Base-by-base conservation (phyloP, 208 protist species). In the Leptomonas pyrrhocoris region DNA sequence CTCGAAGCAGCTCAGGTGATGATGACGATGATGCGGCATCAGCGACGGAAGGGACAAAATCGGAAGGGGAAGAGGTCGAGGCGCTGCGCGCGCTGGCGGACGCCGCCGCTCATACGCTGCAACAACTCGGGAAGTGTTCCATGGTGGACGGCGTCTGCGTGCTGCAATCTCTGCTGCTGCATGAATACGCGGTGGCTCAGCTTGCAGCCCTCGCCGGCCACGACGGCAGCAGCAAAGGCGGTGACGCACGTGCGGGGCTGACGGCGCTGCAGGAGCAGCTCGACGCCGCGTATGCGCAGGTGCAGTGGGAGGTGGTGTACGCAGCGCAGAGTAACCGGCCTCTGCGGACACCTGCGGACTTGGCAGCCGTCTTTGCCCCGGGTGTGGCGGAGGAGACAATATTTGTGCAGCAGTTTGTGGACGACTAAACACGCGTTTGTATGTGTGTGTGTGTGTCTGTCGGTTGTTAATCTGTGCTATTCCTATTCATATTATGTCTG, bases 381-480 rank as follows among this genome's bases (percentile, higher is more conserved):
- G 77, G 85, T 49, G 81, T 91, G 59, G 73, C 67, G 55, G 88
- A 96, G 65, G 90, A 94, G 51, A 86, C 74, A 5, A 45, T 96
- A 6, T 73, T 86, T 16, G 34, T 96, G 43, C 91, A 96, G 77
- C 91, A 96, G 73, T 86, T 83, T 45, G 59, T 96, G 3, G 66
- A 81, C 27, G 73, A 83, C 34, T 73, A 57, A 53, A 21, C 11
- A 30, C 23, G 6, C 27, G 49, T 30, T 58, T 50, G 25, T 68
- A 36, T 49, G n/a, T 58, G 30, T 49, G 30, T 31, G 27, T 74
- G 21, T 64, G 38, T 46, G 25, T 16, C n/a, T 63, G 40, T 61
- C 9, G 2, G 34, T 59, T 34, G 25, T 16, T 27, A 57, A 27
- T 53, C 23, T 6, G 18, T 49, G n/a, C n/a, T n/a, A n/a, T n/a